Evolutionary conservation across 2,329 filamentous ascomycete genomes (phyloP).

Genomic region (Cladophialophora immunda): DNA sequence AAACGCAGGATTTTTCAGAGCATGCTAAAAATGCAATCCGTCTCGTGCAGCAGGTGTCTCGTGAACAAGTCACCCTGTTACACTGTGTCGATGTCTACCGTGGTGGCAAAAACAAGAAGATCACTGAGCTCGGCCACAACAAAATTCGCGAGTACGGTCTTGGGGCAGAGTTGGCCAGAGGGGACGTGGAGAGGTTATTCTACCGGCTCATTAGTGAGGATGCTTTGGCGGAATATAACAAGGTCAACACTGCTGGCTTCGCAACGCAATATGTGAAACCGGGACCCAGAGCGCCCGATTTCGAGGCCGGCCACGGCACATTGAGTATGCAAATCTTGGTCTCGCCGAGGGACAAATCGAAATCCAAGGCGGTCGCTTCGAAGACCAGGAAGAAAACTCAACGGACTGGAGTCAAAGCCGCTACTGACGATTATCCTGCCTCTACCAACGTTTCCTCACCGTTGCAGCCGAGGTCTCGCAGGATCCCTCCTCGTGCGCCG

Average conservation of each 20-base stretch:
- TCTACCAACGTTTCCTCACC: constrained; percentile 76
- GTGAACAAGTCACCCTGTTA: constrained; percentile 72
- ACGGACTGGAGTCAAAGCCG: constrained; percentile 46
- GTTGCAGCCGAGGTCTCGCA: constrained; percentile 56
- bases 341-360: constrained; percentile 54
- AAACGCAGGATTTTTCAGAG: constrained; percentile 77
- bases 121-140: constrained; percentile 63
- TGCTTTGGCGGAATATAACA: constrained; percentile 75
- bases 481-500: constrained; percentile 45
- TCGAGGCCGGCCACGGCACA: constrained; percentile 52
- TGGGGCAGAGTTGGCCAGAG: constrained; percentile 74
- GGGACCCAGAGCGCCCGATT: constrained; percentile 57
- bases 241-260: constrained; percentile 69
- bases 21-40: constrained; percentile 75
- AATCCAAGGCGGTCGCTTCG: constrained; percentile 43
- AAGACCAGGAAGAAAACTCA: constrained; percentile 43
- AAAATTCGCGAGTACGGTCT: constrained; percentile 69
- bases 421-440: constrained; percentile 57
- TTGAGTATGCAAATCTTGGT: constrained; percentile 64
- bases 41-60: constrained; percentile 68
- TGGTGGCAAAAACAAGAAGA: constrained; percentile 70
- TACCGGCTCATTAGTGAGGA: constrained; percentile 77
- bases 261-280: constrained; percentile 71
- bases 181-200: constrained; percentile 85
- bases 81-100: constrained; percentile 86